phyloP scores from a whole-genome alignment of 257 asterid species.

The Solanum clarkiae region DNA sequence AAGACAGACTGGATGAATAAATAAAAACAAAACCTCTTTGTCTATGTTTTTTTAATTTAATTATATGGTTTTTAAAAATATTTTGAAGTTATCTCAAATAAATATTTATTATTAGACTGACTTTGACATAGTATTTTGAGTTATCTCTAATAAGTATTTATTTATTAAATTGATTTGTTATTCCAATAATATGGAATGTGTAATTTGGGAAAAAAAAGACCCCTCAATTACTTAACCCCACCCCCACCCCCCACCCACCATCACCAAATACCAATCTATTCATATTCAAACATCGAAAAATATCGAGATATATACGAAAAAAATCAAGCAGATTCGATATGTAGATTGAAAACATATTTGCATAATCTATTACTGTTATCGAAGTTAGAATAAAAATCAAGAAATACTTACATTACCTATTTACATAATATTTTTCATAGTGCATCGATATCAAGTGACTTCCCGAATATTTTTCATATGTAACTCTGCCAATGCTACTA shows the following conservation, averaged over 20 bases:
- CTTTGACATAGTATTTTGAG: not conserved
- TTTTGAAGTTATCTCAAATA: not conserved
- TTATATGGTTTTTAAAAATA: not conserved
- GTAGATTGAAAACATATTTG: not conserved
- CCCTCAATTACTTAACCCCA: not conserved
- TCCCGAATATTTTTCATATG: not conserved
- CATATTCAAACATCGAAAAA: not conserved
- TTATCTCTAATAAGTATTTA: not conserved
- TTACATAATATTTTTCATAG: accelerated
- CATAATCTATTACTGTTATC: too few relatives aligned
- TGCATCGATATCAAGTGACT: not conserved
- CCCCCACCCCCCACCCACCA: too few relatives aligned
- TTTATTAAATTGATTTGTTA: not conserved
- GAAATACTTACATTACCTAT: not conserved
- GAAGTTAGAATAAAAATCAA: too few relatives aligned
- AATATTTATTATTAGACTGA: not conserved
- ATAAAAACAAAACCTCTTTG: not conserved
- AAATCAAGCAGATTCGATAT: not conserved
- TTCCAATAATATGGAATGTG: not conserved
- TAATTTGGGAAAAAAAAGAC: not conserved
- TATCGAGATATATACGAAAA: not conserved
- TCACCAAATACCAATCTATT: not conserved
- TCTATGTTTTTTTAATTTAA: not conserved
- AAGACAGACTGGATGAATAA: not conserved
- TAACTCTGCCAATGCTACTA: not conserved